These are phyloP conservation scores for Scedosporium minutisporum DNA, from an alignment of 2,329 filamentous ascomycete genomes.

Conservation along the genomic window DNA sequence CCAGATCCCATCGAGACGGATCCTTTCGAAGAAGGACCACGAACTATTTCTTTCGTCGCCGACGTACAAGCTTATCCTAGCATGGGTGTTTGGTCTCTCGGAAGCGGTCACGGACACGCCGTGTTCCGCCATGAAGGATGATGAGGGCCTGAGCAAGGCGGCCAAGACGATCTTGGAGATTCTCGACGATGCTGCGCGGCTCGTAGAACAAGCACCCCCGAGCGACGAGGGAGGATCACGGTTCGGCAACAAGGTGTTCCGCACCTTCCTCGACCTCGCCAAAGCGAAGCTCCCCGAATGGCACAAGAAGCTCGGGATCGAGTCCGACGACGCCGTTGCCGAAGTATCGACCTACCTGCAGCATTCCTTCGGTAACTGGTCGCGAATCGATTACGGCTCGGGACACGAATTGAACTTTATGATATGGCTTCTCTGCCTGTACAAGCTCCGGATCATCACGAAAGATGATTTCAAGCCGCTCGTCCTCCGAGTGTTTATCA, in stretches of 20 bases:
- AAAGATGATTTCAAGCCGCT: constrained; percentile 60
- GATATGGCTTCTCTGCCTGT: constrained; percentile 91
- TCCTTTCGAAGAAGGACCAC: constrained; percentile 73
- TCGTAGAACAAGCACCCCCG: constrained; percentile 63
- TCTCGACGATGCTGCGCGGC: constrained; percentile 56
- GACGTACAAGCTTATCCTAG: constrained; percentile 64
- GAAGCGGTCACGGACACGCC: constrained; percentile 68
- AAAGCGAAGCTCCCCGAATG: constrained; percentile 46
- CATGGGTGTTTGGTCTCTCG: constrained; percentile 79
- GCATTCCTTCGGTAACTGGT: constrained; percentile 76
- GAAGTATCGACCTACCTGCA: constrained; percentile 74
- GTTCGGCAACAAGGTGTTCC: constrained; percentile 91
- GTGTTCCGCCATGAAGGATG: constrained; percentile 47
- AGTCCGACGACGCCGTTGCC: constrained; percentile 41
- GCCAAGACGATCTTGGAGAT: constrained; percentile 59
- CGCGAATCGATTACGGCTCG: constrained; percentile 90
- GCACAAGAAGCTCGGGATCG: constrained; percentile 53
- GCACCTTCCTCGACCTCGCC: constrained; percentile 65
- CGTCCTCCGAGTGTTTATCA: constrained; percentile 67
- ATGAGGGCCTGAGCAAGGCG: constrained; percentile 45
- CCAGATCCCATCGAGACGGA: constrained; percentile 62
- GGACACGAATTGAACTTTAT: constrained; percentile 97
- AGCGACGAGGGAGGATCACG: constrained; percentile 80
- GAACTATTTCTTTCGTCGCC: constrained; percentile 69
- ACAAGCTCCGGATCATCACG: constrained; percentile 61